Evolutionary conservation across 139 green algal species (phyloP).

Genomic region (Closterium sp.): DNA sequence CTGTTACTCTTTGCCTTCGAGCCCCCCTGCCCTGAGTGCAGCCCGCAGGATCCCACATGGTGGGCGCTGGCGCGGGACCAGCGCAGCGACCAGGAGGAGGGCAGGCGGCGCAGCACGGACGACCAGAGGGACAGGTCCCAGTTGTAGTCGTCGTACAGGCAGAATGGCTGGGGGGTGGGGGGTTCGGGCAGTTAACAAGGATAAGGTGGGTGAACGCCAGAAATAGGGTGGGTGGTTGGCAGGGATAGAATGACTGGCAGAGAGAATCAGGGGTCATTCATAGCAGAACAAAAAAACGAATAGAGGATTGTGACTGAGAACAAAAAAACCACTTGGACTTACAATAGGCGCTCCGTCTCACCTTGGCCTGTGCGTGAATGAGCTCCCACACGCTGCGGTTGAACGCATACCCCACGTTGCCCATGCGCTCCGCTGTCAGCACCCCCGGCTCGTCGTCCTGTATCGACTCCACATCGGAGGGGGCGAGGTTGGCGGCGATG

Average conservation of each 20-base stretch:
- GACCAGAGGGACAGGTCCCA: slow-evolving; percentile 15
- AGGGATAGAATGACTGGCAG: too few relatives aligned
- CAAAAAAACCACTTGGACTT: too few relatives aligned
- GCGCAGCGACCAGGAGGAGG: background rate
- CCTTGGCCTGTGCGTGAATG: slow-evolving; percentile 1
- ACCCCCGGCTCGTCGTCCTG: background rate
- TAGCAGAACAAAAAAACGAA: too few relatives aligned
- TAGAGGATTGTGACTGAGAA: too few relatives aligned
- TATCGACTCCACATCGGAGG: background rate
- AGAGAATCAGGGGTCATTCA: too few relatives aligned
- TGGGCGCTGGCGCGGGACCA: slow-evolving; percentile 10
- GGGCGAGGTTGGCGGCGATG: slow-evolving; percentile 42
- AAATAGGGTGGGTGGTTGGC: too few relatives aligned
- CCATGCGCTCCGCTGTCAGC: slow-evolving; percentile 12
- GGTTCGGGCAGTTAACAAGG: too few relatives aligned
- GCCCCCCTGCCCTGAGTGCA: slow-evolving; percentile 4
- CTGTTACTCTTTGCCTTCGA: background rate
- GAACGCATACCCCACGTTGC: slow-evolving; percentile 51
- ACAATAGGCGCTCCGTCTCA: background rate
- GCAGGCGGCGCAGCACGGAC: background rate
- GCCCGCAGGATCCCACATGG: slow-evolving; percentile 30
- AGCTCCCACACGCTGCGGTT: slow-evolving; percentile 46
- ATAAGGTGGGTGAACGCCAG: too few relatives aligned
- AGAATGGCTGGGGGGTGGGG: background rate
- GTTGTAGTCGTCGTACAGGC: slow-evolving; percentile 17